These are phyloP conservation scores for Boletus sp. DNA, from an alignment of 768 basidiomycete species.

Conservation along the genomic window DNA sequence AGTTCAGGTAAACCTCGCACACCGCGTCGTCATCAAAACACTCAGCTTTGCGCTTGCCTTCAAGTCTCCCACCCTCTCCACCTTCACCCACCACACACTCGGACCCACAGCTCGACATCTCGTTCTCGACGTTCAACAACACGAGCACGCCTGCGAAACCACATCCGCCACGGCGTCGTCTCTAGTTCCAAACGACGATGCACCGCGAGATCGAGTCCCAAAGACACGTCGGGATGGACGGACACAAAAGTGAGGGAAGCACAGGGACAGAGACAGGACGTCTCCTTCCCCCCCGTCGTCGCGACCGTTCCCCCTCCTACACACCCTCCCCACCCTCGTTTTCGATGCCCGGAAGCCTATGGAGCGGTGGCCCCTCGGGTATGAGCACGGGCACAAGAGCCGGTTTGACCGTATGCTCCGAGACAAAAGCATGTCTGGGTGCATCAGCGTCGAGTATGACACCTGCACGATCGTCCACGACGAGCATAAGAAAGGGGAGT, in stretches of 20 bases:
- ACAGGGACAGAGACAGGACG: background rate
- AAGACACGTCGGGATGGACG: background rate
- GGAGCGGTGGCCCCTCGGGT: background rate
- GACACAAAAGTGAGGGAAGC: background rate
- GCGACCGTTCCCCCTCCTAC: conserved; percentile 16
- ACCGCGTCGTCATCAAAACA: background rate
- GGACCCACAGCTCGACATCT: conserved; percentile 23
- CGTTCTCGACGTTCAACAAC: conserved; percentile 25
- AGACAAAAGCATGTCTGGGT: background rate
- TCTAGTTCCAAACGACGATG: background rate
- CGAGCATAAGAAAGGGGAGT: background rate
- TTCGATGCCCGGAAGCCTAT: background rate
- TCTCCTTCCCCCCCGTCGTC: background rate
- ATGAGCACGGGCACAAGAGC: background rate
- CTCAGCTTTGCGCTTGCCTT: background rate
- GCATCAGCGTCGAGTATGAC: background rate
- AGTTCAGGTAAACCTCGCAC: background rate
- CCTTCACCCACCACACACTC: conserved; percentile 6
- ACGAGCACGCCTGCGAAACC: conserved; percentile 30
- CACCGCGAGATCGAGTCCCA: no score
- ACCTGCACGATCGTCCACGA: background rate
- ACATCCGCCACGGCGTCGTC: conserved; percentile 6
- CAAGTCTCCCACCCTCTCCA: conserved; percentile 5
- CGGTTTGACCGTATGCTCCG: background rate
- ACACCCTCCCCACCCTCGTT: conserved; percentile 19